Percentiles rank a stretch among this genome's conserved stretches.
Evolutionary conservation across 441 rosid genomes (phyloP).

Genomic region (Dalechampia spathulata): DNA sequence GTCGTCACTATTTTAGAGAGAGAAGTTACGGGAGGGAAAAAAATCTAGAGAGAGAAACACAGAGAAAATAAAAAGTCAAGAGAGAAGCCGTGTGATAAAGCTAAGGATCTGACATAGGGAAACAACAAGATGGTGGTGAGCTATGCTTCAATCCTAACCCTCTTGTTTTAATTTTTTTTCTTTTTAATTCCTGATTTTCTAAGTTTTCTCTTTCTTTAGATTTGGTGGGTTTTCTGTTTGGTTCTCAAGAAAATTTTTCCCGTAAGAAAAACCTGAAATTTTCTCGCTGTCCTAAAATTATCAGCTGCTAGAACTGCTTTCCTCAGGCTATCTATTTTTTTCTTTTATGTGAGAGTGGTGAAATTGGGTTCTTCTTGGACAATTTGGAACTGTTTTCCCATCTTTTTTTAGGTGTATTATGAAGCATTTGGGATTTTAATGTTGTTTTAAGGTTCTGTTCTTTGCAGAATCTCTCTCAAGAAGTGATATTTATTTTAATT

Average conservation of each 20-base stretch:
- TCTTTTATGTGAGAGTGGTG: too few species aligned
- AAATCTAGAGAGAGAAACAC: constrained; percentile 14
- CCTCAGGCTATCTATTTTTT: too few species aligned
- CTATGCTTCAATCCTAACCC: too few species aligned
- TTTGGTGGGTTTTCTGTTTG: constrained; percentile 11
- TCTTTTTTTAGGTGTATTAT: background rate
- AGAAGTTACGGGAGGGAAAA: background rate
- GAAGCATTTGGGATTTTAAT: background rate
- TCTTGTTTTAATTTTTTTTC: too few species aligned
- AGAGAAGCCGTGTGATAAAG: constrained; percentile 13
- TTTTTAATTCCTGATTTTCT: background rate
- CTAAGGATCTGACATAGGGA: constrained; percentile 20
- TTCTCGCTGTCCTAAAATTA: background rate
- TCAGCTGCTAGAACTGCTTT: background rate
- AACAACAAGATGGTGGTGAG: too few species aligned
- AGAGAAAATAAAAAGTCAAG: background rate
- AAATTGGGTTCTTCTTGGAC: background rate
- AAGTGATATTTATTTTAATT: constrained; percentile 13
- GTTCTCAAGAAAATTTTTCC: constrained; percentile 3
- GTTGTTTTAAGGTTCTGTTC: background rate
- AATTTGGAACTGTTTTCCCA: background rate
- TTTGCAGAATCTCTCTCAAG: constrained; percentile 13
- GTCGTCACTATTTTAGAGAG: constrained; percentile 8
- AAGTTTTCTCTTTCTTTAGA: background rate
- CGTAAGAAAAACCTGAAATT: background rate